phyloP scores from a whole-genome alignment of 345 rosid species.

The Rubroshorea leprosula region DNA sequence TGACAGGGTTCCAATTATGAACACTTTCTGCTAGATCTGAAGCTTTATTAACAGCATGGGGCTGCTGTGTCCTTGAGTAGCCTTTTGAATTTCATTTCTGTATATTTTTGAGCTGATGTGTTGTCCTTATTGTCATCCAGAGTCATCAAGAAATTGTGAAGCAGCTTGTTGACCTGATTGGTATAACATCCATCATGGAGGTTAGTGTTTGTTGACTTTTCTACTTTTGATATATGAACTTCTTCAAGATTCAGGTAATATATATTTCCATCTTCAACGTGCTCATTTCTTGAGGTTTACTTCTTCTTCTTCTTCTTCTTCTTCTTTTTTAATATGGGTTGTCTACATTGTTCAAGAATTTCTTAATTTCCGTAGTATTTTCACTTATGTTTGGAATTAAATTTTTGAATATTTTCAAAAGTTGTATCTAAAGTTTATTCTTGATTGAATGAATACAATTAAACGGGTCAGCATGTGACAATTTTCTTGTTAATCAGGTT shows the following conservation, averaged over 20 bases:
- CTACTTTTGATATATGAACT: constrained; percentile 11
- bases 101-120: constrained; percentile 9
- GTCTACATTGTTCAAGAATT: neutral
- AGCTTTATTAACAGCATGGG: neutral
- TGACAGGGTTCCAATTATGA: neutral
- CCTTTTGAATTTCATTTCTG: neutral
- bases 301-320: neutral
- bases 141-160: constrained; percentile 65
- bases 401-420: too few relatives aligned
- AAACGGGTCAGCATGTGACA: neutral
- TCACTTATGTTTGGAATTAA: too few relatives aligned
- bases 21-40: neutral
- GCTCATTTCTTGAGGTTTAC: neutral
- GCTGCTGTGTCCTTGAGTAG: constrained; percentile 2
- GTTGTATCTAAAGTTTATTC: neutral
- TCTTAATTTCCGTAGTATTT: too few relatives aligned
- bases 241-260: neutral
- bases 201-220: constrained; percentile 35
- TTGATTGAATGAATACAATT: too few relatives aligned
- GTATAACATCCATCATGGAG: constrained; percentile 96
- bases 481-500: constrained; percentile 43
- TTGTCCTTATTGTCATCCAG: constrained; percentile 37
- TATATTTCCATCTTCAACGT: neutral
- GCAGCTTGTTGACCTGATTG: constrained; percentile 77
- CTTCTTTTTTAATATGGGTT: neutral